These are phyloP conservation scores for Lachancea fermentati DNA, from an alignment of 805 yeast genomes.

Conservation along the genomic window DNA sequence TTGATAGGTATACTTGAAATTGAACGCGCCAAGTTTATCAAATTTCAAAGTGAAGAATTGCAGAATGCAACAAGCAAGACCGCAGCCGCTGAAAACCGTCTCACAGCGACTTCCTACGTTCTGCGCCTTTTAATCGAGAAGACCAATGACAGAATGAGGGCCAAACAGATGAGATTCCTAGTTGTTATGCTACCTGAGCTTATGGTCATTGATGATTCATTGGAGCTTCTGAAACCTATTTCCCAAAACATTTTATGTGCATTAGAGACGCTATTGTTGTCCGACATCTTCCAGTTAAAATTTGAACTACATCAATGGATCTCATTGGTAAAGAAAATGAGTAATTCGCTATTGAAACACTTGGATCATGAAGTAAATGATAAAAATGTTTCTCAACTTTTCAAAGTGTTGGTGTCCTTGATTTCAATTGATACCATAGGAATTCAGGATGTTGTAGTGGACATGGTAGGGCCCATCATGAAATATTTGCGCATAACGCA, in stretches of 20 bases:
- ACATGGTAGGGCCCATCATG: conserved; percentile 17
- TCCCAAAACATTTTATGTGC: conserved; percentile 25
- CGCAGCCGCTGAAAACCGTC: conserved; percentile 27
- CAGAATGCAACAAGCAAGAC: conserved; percentile 26
- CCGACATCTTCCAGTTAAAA: conserved; percentile 22
- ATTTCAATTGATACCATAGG: conserved; percentile 24
- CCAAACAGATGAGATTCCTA: conserved; percentile 22
- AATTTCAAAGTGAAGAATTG: neutral
- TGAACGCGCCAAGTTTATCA: conserved; percentile 33
- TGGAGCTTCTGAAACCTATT: conserved; percentile 14
- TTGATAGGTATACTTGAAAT: conserved; percentile 29
- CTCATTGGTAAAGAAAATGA: conserved; percentile 14
- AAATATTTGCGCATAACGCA: conserved; percentile 18
- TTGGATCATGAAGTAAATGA: conserved; percentile 18
- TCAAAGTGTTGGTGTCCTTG: conserved; percentile 21
- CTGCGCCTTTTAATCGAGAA: conserved; percentile 28
- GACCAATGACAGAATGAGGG: conserved; percentile 19
- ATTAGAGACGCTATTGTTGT: conserved; percentile 14
- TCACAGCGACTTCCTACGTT: conserved; percentile 24
- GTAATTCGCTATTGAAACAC: conserved; percentile 12
- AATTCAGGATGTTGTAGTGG: conserved; percentile 15
- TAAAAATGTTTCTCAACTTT: conserved; percentile 25
- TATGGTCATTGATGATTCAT: conserved; percentile 13
- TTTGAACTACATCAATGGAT: conserved; percentile 24
- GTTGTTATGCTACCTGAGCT: conserved; percentile 22